Conservation (phyloP, 768 basidiomycete genomes). For the Leccinum longicurvipes region DNA sequence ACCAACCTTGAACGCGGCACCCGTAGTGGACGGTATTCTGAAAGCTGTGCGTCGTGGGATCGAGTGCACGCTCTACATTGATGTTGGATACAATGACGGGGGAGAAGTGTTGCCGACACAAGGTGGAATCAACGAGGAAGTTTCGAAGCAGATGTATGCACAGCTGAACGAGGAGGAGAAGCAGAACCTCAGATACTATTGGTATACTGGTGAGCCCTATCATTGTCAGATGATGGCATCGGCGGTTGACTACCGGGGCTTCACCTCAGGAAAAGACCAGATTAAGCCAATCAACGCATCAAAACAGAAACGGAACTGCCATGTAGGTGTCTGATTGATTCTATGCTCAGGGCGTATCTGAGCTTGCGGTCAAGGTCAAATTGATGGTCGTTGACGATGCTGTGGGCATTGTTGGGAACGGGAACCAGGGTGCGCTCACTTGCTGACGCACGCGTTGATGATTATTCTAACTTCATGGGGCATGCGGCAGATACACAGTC, state of each 20-base stretch:
- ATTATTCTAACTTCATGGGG: slow-evolving; percentile 1
- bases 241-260: background rate
- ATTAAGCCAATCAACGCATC: slow-evolving; percentile 62
- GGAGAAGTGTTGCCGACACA: slow-evolving; percentile 64
- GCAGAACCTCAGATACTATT: slow-evolving; percentile 48
- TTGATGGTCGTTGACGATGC: slow-evolving; percentile 64
- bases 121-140: slow-evolving; percentile 72
- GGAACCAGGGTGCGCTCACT: slow-evolving; percentile 52
- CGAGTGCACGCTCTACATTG: slow-evolving; percentile 56
- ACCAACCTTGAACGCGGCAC: slow-evolving; percentile 66
- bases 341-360: background rate
- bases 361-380: slow-evolving; percentile 41
- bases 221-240: background rate
- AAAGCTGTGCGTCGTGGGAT: slow-evolving; percentile 61
- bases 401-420: slow-evolving; percentile 65
- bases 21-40: slow-evolving; percentile 55
- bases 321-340: slow-evolving; percentile 35
- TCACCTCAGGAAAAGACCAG: slow-evolving; percentile 52
- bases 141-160: slow-evolving; percentile 56
- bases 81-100: slow-evolving; percentile 54
- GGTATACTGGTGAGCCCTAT: slow-evolving; percentile 43
- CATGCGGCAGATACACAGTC: slow-evolving; percentile 50
- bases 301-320: slow-evolving; percentile 67
- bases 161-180: slow-evolving; percentile 43
- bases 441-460: background rate